These are phyloP conservation scores for Sclerotinia borealis DNA, from an alignment of 2,329 filamentous ascomycete genomes.

Conservation along the genomic window DNA sequence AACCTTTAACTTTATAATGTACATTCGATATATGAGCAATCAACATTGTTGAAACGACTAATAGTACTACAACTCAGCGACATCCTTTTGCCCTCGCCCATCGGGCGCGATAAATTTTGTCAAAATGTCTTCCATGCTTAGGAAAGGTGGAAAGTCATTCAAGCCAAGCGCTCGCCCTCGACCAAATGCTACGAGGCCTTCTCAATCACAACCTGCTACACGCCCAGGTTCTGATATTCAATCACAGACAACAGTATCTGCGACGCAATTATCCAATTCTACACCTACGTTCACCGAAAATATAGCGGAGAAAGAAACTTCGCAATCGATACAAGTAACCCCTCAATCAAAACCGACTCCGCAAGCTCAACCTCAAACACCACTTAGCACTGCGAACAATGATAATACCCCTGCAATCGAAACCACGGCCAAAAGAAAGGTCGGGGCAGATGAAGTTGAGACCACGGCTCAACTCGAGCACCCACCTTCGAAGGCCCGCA, in stretches of 20 bases:
- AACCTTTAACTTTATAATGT: neutral
- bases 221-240: slow-evolving; percentile 37
- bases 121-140: slow-evolving; percentile 15
- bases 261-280: slow-evolving; percentile 16
- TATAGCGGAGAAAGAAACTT: neutral
- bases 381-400: neutral
- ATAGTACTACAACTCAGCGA: neutral
- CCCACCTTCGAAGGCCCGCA: slow-evolving; percentile 4
- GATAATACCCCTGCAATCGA: neutral
- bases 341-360: neutral
- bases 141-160: slow-evolving; percentile 38
- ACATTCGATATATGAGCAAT: neutral
- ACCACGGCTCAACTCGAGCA: neutral
- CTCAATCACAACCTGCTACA: slow-evolving; percentile 35
- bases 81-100: slow-evolving; percentile 10
- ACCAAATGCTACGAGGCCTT: slow-evolving; percentile 40
- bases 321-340: neutral
- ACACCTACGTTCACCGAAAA: neutral
- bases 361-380: neutral
- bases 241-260: slow-evolving; percentile 26
- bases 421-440: neutral
- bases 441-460: neutral
- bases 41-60: neutral
- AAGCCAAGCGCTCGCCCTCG: slow-evolving; percentile 60
- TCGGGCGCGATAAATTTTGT: neutral